Conservation (phyloP, 495 filamentous ascomycete genomes). For the Penicillium steckii region DNA sequence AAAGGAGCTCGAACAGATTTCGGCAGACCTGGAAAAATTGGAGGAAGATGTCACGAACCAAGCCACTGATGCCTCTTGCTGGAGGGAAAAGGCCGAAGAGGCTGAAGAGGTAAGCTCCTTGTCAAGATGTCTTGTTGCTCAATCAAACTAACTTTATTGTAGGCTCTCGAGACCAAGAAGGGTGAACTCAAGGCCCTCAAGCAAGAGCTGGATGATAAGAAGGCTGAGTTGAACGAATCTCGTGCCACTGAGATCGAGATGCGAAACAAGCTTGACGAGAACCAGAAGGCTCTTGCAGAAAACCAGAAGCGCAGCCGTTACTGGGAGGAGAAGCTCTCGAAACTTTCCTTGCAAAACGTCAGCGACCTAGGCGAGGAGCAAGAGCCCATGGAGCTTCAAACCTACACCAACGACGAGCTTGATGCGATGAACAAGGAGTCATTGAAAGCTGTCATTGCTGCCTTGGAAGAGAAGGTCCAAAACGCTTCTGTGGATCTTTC, state of each 20-base stretch:
- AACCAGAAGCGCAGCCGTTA: conserved; percentile 81
- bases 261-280: conserved; percentile 94
- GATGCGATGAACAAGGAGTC: conserved; percentile 86
- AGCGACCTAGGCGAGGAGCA: conserved; percentile 64
- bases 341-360: conserved; percentile 72
- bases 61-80: conserved; percentile 67
- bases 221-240: conserved; percentile 82
- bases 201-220: conserved; percentile 81
- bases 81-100: conserved; percentile 74
- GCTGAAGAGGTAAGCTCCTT: conserved; percentile 66
- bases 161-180: conserved; percentile 73
- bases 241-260: conserved; percentile 94
- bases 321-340: conserved; percentile 86
- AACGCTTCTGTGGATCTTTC: conserved; percentile 85
- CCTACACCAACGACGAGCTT: conserved; percentile 86
- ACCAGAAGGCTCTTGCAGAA: conserved; percentile 82
- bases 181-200: conserved; percentile 78
- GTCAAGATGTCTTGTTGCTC: too few species aligned
- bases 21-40: conserved; percentile 69
- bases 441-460: conserved; percentile 84
- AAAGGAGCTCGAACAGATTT: conserved; percentile 69
- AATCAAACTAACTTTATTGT: conserved; percentile 11
- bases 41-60: conserved; percentile 77
- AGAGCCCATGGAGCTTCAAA: conserved; percentile 62
- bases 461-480: conserved; percentile 88